Evolutionary conservation across 1,284 basidiomycete species (phyloP).

Genomic region (Microbotryum lychnidis-dioicae): DNA sequence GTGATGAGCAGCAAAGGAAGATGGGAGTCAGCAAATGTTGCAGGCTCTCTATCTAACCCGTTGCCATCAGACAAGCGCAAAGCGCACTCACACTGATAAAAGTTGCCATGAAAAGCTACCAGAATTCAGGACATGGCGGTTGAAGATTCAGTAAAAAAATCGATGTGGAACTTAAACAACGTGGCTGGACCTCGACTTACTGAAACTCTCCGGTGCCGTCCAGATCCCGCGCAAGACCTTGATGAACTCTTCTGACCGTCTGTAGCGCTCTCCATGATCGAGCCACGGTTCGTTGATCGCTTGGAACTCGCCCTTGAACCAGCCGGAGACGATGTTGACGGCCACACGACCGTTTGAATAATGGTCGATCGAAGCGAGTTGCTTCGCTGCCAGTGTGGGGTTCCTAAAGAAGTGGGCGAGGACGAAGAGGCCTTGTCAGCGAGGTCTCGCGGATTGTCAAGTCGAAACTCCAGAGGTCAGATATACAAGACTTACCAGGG

Average conservation of each 20-base stretch:
- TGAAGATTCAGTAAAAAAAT: too few species aligned
- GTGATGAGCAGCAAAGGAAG: too few species aligned
- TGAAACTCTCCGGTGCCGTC: constrained; percentile 11
- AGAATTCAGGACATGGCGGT: too few species aligned
- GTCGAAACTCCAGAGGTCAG: too few species aligned
- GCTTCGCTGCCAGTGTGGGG: constrained; percentile 19
- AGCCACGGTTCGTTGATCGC: constrained; percentile 18
- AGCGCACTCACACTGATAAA: background rate
- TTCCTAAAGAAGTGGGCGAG: constrained; percentile 1
- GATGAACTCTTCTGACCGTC: constrained; percentile 20
- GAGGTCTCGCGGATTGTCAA: too few species aligned
- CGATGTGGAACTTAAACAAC: too few species aligned
- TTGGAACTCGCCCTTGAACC: constrained; percentile 17
- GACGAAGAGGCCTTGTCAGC: background rate
- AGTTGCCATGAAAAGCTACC: constrained; percentile 8
- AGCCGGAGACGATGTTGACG: constrained; percentile 21
- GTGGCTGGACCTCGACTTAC: too few species aligned
- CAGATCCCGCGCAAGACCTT: constrained; percentile 15
- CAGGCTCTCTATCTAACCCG: too few species aligned
- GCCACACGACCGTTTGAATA: constrained; percentile 16
- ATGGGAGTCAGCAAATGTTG: too few species aligned
- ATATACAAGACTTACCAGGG: constrained; percentile 7
- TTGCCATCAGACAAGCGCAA: too few species aligned
- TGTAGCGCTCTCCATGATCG: constrained; percentile 20
- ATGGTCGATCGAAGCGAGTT: constrained; percentile 11